phyloP scores from a whole-genome alignment of 305 asterid species.

The Fraxinus platypoda region DNA sequence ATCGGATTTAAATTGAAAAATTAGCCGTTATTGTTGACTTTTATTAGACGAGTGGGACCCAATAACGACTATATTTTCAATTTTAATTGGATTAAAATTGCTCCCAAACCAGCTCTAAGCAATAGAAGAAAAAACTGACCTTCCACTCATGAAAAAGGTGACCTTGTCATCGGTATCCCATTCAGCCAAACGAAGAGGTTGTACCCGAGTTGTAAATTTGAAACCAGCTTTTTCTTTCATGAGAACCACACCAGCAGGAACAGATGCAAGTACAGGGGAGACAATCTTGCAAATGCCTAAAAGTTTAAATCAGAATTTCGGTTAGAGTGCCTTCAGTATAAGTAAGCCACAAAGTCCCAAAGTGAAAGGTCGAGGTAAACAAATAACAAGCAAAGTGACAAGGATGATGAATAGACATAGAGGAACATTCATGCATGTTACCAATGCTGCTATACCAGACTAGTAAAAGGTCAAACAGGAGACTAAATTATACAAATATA shows the following conservation, averaged over 20 bases:
- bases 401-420: not conserved
- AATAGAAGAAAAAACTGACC: slow-evolving; percentile 45
- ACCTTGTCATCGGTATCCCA: slow-evolving; percentile 91
- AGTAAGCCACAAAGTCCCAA: not conserved
- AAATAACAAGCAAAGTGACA: slow-evolving; percentile 11
- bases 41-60: no score
- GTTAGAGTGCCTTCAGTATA: slow-evolving; percentile 19
- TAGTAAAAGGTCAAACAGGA: slow-evolving; percentile 10
- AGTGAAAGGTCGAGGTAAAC: not conserved
- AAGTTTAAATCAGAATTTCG: slow-evolving; percentile 16
- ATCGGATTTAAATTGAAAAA: no score
- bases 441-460: slow-evolving; percentile 10
- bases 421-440: slow-evolving; percentile 9
- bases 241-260: slow-evolving; percentile 94
- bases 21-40: no score
- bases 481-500: not conserved
- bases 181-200: slow-evolving; percentile 95
- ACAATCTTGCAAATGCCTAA: slow-evolving; percentile 94
- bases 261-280: slow-evolving; percentile 87
- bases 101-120: no score
- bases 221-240: slow-evolving; percentile 83
- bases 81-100: no score
- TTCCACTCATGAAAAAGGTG: slow-evolving; percentile 94
- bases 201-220: slow-evolving; percentile 94
- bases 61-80: no score